Base-by-base conservation (phyloP, 495 filamentous ascomycete genomes). In the Xanthoparmelia taractica region DNA sequence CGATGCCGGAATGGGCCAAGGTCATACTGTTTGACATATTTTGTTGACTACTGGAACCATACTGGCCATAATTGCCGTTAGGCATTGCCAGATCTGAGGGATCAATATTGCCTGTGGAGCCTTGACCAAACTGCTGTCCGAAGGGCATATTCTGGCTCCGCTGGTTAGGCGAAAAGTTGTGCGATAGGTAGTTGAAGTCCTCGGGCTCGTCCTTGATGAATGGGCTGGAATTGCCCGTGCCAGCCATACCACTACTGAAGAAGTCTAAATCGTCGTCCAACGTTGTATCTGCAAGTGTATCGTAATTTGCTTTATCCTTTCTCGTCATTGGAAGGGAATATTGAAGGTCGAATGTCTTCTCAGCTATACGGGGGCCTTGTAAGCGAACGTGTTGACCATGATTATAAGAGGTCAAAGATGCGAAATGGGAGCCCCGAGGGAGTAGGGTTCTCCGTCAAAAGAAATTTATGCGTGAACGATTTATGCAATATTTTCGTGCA, bases 71-170 rank as follows among this genome's bases (percentile, higher is more conserved):
- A 50, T 71, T 77, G 58, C 71, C 70, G 65, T 77, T 78, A 63
- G 78, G 78, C 85, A 93, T 90, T 59, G 85, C 84, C 63, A 98
- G 79, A 55, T 94, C 90, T 54, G 88, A 93, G 4, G 94, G 94
- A 69, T 97, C 90, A 65, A 97, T 86, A 71, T 83, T 81, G 56
- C 82, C 82, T 65, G 79, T 77, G 63, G 81, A 82, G 66, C 83
- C 81, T 59, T 79, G 74, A 34, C 71, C 69, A 69, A 84, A 87
- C 61, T 88, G 83, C 65, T 91, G 88, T 63, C 85, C 82, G 33
- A 78, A 58, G 17, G 54, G 71, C 80, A 88, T 84, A 58, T 79
- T 78, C 73, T 83, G 89, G 65, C 79, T 78, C 70, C 79, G 79
- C 61, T 85, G 80, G 69, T 76, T 77, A 72, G 83, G 81, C 71